Evolutionary conservation across 306 rosid genomes (phyloP), one percentile per base, ranked within the genome.

Genomic region (Calophaca sinica): DNA sequence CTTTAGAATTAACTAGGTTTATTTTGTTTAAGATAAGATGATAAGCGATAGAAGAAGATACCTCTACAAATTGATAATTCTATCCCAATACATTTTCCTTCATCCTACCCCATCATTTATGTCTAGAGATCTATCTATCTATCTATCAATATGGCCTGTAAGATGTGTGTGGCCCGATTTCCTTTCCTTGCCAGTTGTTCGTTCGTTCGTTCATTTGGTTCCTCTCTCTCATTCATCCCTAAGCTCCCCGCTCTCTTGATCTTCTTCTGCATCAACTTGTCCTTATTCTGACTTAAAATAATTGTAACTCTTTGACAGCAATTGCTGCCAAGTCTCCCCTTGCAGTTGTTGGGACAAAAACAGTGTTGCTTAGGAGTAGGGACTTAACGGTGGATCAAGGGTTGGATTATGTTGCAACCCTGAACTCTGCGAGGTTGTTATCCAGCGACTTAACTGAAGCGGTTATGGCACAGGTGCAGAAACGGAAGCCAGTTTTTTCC

Each of bases 371-470:
- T 10, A 84, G 71, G 81, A 89, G 93, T 29, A 88, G 94, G 79
- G 97, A 94, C 73, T 61, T 94, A 70, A 87, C 62, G 10, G 55
- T 88, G 66, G 98, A 87, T 13, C 96, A 89, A 68, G 97, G 96
- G 1, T 78, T 94, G 88, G 97, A 94, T 63, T 91, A 87, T 69
- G 96, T 88, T 26, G 97, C 97, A 4, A 89, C 96, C 26, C 75
- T 92, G 89, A 94, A 94, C 80, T 82, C 98, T 3, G 87, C 88
- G 0, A 86, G 87, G 76, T 74, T 94, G 71, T 28, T 86, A 3
- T 94, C 98, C 1, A 33, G 38, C 58, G 96, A 94, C 75, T 79
- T 94, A 52, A 42, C 62, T 5, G 94, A 94, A 81, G 94, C 97
- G 1, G 60, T 91, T 6, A 42, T 54, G 0, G 96, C 97, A 2